These are phyloP conservation scores for Calonectria pauciramosa DNA, from an alignment of 2,329 filamentous ascomycete species.

Conservation along the genomic window DNA sequence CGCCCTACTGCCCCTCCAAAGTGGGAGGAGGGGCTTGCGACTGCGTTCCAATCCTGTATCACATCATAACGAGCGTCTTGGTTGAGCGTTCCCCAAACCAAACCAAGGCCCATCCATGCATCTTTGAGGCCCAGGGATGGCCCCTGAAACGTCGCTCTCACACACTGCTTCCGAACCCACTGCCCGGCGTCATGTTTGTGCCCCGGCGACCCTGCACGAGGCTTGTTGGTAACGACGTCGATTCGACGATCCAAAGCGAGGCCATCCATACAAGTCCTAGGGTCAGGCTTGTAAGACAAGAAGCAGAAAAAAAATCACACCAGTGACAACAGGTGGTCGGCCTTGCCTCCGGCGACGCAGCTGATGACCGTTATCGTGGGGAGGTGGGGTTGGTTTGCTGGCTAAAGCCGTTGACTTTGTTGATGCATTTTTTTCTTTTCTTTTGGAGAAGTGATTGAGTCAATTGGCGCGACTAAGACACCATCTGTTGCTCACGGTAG, in stretches of 20 bases:
- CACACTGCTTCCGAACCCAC: constrained; percentile 39
- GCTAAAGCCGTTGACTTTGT: constrained; percentile 24
- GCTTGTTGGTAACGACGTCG: constrained; percentile 38
- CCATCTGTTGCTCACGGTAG: neutral
- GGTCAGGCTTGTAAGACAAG: constrained; percentile 24
- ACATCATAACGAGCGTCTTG: constrained; percentile 25
- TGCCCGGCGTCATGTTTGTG: constrained; percentile 33
- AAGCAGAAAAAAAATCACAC: constrained; percentile 28
- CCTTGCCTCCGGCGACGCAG: constrained; percentile 15
- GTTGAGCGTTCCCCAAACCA: constrained; percentile 9
- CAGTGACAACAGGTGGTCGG: constrained; percentile 1
- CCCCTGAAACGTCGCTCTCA: constrained; percentile 45
- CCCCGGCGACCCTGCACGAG: constrained; percentile 38
- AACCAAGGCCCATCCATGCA: constrained; percentile 14
- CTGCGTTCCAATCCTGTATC: constrained; percentile 43
- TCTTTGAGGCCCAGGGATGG: constrained; percentile 37
- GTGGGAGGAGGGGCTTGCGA: constrained; percentile 19
- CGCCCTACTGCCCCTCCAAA: neutral
- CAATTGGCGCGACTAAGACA: neutral
- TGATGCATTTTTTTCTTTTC: constrained; percentile 13
- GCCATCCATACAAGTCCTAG: constrained; percentile 21
- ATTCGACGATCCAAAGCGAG: constrained; percentile 33
- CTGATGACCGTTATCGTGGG: constrained; percentile 26
- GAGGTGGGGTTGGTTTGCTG: constrained; percentile 34
- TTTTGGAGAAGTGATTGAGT: neutral